phyloP scores from a whole-genome alignment of 78 protist species.

The Dictyostelium brefeldianum region DNA sequence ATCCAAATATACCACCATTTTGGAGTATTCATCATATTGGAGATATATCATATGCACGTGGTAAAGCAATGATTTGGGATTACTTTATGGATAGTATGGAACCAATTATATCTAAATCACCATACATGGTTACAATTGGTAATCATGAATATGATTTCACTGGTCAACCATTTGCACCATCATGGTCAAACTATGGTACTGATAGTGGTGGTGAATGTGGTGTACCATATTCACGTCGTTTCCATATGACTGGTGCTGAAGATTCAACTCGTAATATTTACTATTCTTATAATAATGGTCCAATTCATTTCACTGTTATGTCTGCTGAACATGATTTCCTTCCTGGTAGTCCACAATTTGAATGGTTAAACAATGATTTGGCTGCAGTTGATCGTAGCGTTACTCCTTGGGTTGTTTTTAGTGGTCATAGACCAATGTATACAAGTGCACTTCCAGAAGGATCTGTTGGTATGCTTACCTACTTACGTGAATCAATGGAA shows the following conservation, averaged over 20 bases:
- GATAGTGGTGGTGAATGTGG: conserved; percentile 90
- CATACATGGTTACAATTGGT: conserved; percentile 80
- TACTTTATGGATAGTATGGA: conserved; percentile 53
- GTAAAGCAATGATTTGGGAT: conserved; percentile 80
- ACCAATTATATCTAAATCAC: conserved; percentile 26
- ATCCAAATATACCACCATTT: conserved; percentile 33
- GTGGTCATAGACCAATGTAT: conserved; percentile 83
- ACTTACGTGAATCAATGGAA: conserved; percentile 31
- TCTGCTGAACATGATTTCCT: conserved; percentile 79
- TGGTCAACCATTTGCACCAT: conserved; percentile 75
- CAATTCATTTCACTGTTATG: conserved; percentile 82
- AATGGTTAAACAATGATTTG: conserved; percentile 67
- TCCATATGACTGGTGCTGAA: conserved; percentile 73
- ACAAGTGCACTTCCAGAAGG: conserved; percentile 13
- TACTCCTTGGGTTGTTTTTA: conserved; percentile 86
- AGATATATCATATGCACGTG: conserved; percentile 84
- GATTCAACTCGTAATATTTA: conserved; percentile 47
- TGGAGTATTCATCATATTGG: conserved; percentile 81
- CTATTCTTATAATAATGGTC: conserved; percentile 81
- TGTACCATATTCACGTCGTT: conserved; percentile 62
- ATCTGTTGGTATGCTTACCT: background rate
- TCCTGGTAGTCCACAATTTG: conserved; percentile 59
- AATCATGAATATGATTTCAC: conserved; percentile 80
- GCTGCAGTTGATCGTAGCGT: conserved; percentile 33
- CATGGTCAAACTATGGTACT: conserved; percentile 73